Evolutionary conservation across 164 flowering plant species (phyloP), one percentile per base, ranked within the genome.

Genomic region (Tetracentron sinense): DNA sequence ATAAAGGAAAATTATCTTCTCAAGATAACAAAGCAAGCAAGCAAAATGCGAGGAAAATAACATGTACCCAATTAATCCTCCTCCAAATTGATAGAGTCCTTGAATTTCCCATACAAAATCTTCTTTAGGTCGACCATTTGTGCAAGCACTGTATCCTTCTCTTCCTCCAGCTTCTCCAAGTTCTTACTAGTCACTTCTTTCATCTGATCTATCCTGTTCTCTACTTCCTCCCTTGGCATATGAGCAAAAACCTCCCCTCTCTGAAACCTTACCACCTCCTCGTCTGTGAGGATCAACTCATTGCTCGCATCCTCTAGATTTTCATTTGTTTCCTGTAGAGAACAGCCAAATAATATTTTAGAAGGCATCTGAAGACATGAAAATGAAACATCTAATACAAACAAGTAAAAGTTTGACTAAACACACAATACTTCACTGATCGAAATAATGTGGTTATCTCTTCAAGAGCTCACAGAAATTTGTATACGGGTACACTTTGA

Each of bases 171-270:
- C 67, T 85, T 89, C 76, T 82, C 85, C 76, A 89, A 69, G 68
- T 76, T 76, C 75, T 81, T 85, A 68, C 65, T 66, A 5, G 82
- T 83, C 54, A 52, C 79, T 72, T 87, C 93, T 78, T 84, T 82
- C 95, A 87, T 83, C 69, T 85, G 65, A 69, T 94, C 96, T 35
- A 94, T 77, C 68, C 83, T 81, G 58, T 31, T 74, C 79, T 90
- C 98, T 12, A 94, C 98, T 55, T 89, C 92, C 5, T 94, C 98
- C 67, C 69, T 87, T 21, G 92, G 83, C 69, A 89, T 74, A 58
- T 91, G 98, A 54, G 84, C 88, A 79, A 90, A 94, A n/a, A 89
- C 96, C 77, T 93, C 98, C 17, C 98, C 98, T 3, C 90, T 84
- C 58, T 93, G 98, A 77, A 90, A 86, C 15, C 95, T 82, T 21